Evolutionary conservation across 139 green algal species (phyloP).

Genomic region (Zygnema cylindricum): DNA sequence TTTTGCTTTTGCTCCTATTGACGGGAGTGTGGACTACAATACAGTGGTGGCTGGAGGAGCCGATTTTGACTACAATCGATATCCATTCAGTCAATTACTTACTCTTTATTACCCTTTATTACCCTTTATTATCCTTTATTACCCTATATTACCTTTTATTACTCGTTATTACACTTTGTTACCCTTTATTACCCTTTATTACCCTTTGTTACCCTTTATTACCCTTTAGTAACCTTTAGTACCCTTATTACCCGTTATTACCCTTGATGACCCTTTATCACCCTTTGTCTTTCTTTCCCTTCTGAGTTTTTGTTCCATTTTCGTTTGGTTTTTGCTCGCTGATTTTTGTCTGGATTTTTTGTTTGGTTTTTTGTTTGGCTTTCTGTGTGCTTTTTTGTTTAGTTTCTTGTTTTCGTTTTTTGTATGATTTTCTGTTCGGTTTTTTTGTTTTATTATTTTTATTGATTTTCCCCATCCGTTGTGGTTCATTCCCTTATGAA

Average conservation of each 20-base stretch:
- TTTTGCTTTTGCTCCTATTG: slow-evolving; percentile 60
- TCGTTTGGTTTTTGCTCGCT: background rate
- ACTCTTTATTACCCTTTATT: background rate
- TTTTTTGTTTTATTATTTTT: too few species aligned
- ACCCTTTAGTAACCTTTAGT: background rate
- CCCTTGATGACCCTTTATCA: background rate
- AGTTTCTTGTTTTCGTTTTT: too few species aligned
- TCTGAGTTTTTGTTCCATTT: background rate
- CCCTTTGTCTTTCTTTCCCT: background rate
- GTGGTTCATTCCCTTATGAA: too few species aligned
- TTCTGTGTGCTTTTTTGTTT: too few species aligned
- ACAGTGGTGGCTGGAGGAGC: slow-evolving; percentile 25
- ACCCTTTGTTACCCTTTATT: background rate
- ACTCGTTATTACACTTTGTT: background rate
- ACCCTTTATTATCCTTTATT: background rate
- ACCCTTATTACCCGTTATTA: background rate
- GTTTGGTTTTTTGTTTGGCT: too few species aligned
- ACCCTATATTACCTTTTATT: background rate
- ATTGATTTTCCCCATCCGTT: too few species aligned
- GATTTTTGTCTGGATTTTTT: too few species aligned
- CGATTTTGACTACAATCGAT: slow-evolving; percentile 60
- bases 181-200: background rate
- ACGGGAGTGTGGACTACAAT: slow-evolving; percentile 42
- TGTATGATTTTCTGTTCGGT: too few species aligned
- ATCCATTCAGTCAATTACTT: too few species aligned